Conservation (phyloP, 2,329 filamentous ascomycete species). For the Nannizziopsis arthrosporioides region DNA sequence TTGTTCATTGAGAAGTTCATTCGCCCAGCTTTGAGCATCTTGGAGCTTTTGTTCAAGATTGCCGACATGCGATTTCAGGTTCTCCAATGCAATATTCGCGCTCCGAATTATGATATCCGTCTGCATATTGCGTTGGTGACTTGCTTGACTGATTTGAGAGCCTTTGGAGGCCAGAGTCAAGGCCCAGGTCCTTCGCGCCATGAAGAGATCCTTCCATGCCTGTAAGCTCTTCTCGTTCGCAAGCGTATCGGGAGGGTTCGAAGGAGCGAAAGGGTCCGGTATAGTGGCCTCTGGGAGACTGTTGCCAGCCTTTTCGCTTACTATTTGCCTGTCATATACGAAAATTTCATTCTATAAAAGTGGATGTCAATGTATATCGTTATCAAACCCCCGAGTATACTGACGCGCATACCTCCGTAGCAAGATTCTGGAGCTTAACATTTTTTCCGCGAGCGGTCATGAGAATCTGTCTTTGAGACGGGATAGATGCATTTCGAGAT, state of each 20-base stretch:
- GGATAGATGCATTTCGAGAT: constrained; percentile 59
- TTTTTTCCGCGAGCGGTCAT: constrained; percentile 77
- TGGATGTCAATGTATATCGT: background rate
- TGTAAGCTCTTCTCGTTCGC: constrained; percentile 65
- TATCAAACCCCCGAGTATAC: background rate
- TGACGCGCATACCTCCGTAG: constrained; percentile 53
- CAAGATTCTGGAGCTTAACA: constrained; percentile 66
- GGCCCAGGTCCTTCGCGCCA: constrained; percentile 69
- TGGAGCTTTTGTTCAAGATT: constrained; percentile 36
- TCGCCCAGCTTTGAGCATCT: constrained; percentile 37
- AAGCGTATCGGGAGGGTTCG: constrained; percentile 64
- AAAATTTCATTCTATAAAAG: constrained; percentile 65
- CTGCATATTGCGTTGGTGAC: constrained; percentile 43
- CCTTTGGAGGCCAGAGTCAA: constrained; percentile 58
- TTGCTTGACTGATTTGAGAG: constrained; percentile 49
- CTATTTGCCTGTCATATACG: constrained; percentile 74
- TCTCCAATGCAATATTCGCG: constrained; percentile 70
- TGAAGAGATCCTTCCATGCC: constrained; percentile 83
- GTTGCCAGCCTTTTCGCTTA: constrained; percentile 35
- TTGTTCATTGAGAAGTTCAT: constrained; percentile 35
- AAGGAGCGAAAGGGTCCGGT: constrained; percentile 48
- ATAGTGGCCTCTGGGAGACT: constrained; percentile 44
- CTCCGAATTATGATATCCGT: constrained; percentile 54
- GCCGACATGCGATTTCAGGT: constrained; percentile 43
- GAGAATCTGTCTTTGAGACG: constrained; percentile 67